Conservation (phyloP, 306 rosid species). For the Cajanus cajan region DNA sequence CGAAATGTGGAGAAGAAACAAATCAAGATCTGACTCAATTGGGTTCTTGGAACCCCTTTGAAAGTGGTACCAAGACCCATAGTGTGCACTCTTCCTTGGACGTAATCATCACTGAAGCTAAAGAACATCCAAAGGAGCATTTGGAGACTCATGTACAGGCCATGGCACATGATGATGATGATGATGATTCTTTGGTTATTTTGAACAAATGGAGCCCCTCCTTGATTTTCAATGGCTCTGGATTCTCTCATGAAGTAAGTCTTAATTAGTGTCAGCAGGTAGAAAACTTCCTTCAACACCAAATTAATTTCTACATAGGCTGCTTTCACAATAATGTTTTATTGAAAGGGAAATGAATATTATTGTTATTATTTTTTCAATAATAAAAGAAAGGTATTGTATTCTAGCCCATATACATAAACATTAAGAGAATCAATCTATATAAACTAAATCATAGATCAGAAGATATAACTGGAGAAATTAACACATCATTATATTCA, state of each 20-base stretch:
- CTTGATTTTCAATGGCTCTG: neutral
- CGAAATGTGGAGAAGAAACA: neutral
- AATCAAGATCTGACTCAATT: neutral
- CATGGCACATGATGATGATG: neutral
- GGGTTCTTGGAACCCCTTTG: neutral
- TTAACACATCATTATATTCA: neutral
- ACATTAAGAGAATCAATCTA: neutral
- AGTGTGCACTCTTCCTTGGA: neutral
- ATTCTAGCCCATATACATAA: neutral
- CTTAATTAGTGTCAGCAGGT: neutral
- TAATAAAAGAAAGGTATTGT: neutral
- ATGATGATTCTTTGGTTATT: neutral
- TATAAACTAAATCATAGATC: no score
- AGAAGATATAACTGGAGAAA: neutral
- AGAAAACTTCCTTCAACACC: neutral
- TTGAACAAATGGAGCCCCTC: conserved; percentile 7
- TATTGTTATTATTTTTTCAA: neutral
- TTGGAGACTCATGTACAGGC: neutral
- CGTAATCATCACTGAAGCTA: neutral
- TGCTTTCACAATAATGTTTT: neutral
- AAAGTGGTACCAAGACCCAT: neutral
- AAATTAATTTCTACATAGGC: neutral
- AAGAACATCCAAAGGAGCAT: neutral
- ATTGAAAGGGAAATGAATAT: neutral
- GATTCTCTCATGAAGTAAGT: neutral